Conservation (phyloP, 768 basidiomycete species). For the Lentinula lateritia region DNA sequence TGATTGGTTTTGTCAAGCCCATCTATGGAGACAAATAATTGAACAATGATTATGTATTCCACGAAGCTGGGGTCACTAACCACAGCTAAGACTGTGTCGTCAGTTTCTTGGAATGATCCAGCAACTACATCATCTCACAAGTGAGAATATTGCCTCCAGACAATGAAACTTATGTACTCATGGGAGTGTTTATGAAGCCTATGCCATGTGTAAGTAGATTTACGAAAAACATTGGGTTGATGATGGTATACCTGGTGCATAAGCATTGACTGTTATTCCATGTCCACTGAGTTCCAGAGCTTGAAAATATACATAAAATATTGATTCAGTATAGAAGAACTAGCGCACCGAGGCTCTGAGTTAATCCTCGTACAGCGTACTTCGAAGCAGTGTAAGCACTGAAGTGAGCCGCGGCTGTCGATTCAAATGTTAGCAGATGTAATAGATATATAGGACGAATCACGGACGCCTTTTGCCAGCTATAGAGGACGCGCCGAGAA, state of each 20-base stretch:
- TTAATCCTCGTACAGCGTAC: constrained; percentile 34
- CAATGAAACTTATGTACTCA: neutral
- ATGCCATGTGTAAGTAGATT: neutral
- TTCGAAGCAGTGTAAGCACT: constrained; percentile 29
- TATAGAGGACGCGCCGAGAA: constrained; percentile 22
- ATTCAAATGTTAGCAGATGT: neutral
- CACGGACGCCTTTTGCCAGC: neutral
- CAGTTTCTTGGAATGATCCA: neutral
- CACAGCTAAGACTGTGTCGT: neutral
- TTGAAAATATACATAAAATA: neutral
- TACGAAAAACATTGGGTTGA: neutral
- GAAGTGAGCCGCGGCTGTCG: neutral
- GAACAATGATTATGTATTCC: neutral
- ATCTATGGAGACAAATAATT: neutral
- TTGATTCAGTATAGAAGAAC: neutral
- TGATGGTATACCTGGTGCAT: constrained; percentile 15
- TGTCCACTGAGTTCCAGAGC: constrained; percentile 16
- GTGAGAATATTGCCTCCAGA: neutral
- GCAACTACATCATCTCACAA: neutral
- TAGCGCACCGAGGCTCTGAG: constrained; percentile 30
- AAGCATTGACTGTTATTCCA: constrained; percentile 21
- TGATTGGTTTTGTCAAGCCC: constrained; percentile 9
- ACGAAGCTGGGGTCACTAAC: neutral
- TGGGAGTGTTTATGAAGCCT: neutral
- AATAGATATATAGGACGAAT: neutral